phyloP scores from a whole-genome alignment of 2,329 filamentous ascomycete genomes.

The Paracorniculantispora psalliotae region DNA sequence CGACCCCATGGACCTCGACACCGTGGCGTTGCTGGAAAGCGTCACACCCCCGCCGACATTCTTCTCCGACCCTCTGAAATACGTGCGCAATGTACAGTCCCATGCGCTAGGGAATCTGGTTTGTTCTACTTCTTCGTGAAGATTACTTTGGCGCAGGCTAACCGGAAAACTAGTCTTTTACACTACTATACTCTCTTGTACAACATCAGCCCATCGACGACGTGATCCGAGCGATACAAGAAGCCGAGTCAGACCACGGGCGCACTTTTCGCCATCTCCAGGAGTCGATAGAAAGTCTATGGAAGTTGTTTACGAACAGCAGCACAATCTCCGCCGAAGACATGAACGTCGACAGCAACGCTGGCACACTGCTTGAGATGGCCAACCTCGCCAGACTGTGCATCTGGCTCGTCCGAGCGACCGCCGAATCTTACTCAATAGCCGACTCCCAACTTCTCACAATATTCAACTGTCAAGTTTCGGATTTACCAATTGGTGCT shows the following conservation, averaged over 20 bases:
- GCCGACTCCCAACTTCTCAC: constrained; percentile 42
- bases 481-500: constrained; percentile 38
- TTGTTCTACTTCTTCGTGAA: constrained; percentile 18
- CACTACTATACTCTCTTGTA: constrained; percentile 21
- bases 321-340: constrained; percentile 30
- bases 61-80: constrained; percentile 32
- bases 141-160: neutral
- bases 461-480: constrained; percentile 40
- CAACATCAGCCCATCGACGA: constrained; percentile 34
- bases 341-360: constrained; percentile 30
- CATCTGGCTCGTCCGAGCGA: constrained; percentile 34
- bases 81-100: constrained; percentile 33
- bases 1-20: constrained; percentile 30
- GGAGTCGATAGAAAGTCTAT: constrained; percentile 28
- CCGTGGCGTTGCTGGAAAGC: constrained; percentile 24
- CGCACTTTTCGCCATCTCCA: constrained; percentile 28
- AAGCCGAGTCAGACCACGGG: constrained; percentile 29
- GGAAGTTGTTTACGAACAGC: constrained; percentile 29
- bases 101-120: constrained; percentile 38
- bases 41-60: constrained; percentile 28
- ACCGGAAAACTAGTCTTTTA: constrained; percentile 1
- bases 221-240: constrained; percentile 28
- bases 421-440: constrained; percentile 35
- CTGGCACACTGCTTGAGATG: constrained; percentile 37
- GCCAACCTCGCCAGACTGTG: constrained; percentile 46